Conservation (phyloP, 495 filamentous ascomycete genomes). For the Delitschia confertaspora region DNA sequence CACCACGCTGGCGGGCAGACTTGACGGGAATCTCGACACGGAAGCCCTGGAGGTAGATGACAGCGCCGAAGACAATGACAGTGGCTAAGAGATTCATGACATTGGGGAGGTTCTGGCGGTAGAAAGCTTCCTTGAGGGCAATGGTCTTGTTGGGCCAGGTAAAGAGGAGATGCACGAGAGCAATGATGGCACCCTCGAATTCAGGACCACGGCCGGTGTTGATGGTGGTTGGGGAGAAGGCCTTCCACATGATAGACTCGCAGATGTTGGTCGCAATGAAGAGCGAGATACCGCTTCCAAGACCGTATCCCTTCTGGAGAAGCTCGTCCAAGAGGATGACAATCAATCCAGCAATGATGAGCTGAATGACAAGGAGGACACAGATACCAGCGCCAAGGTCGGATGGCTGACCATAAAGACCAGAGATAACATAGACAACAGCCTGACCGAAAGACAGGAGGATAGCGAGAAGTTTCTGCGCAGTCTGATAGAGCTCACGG, state of each 20-base stretch:
- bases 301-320: conserved; percentile 97
- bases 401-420: conserved; percentile 91
- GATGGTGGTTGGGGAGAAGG: conserved; percentile 97
- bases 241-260: conserved; percentile 99
- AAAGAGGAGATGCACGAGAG: conserved; percentile 93
- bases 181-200: conserved; percentile 98
- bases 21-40: conserved; percentile 99
- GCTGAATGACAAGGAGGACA: conserved; percentile 91
- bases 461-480: conserved; percentile 98
- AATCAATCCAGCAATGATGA: conserved; percentile 92
- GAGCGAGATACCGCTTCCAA: conserved; percentile 95
- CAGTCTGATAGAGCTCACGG: conserved; percentile 98
- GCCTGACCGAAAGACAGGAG: conserved; percentile 96
- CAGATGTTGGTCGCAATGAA: conserved; percentile 99
- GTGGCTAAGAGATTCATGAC: conserved; percentile 98
- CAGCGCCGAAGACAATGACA: conserved; percentile 83
- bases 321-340: conserved; percentile 99
- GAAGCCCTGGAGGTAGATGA: conserved; percentile 99
- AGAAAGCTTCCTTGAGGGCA: conserved; percentile 95
- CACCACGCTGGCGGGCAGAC: conserved; percentile 96
- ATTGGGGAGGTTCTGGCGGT: conserved; percentile 98
- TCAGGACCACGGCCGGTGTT: conserved; percentile 98
- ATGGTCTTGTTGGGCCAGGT: conserved; percentile 98
- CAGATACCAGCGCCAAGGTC: conserved; percentile 97
- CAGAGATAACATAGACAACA: conserved; percentile 93